Percentiles rank a stretch among this genome's conserved stretches.
phyloP scores from a whole-genome alignment of 495 filamentous ascomycete genomes.

The Trichoderma erinaceum region DNA sequence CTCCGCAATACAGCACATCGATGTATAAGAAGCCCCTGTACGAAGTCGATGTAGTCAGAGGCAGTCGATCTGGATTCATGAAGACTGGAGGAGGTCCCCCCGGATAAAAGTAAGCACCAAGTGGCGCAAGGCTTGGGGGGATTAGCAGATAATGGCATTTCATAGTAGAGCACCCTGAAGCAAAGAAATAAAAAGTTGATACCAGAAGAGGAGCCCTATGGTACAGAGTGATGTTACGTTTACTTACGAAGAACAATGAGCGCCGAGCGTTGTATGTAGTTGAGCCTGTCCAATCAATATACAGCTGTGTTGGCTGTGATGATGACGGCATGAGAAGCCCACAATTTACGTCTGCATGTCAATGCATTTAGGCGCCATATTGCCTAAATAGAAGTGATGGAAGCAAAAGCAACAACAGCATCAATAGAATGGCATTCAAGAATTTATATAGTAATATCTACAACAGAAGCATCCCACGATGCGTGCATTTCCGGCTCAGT shows the following conservation, averaged over 20 bases:
- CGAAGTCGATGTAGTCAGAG: neutral
- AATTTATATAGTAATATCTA: no score
- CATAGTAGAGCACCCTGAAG: neutral
- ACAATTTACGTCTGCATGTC: no score
- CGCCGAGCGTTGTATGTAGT: neutral
- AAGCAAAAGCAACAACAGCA: no score
- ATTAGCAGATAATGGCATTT: slow-evolving; percentile 1
- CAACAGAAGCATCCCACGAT: no score
- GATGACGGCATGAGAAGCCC: no score
- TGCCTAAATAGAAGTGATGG: no score
- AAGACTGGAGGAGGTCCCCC: neutral
- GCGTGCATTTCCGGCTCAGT: no score
- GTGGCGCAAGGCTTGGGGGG: neutral
- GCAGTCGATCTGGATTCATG: neutral
- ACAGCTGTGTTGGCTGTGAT: no score
- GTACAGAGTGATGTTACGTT: neutral
- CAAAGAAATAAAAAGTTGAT: slow-evolving; percentile 5
- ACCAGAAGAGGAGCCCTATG: neutral
- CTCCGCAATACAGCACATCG: neutral
- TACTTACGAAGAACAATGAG: neutral
- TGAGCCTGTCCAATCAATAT: no score
- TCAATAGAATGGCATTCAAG: no score
- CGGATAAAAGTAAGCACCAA: neutral
- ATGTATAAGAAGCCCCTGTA: neutral
- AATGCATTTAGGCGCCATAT: no score